These are phyloP conservation scores for Spathaspora jeffriesii DNA, from an alignment of 1,139 yeast species.

Conservation along the genomic window DNA sequence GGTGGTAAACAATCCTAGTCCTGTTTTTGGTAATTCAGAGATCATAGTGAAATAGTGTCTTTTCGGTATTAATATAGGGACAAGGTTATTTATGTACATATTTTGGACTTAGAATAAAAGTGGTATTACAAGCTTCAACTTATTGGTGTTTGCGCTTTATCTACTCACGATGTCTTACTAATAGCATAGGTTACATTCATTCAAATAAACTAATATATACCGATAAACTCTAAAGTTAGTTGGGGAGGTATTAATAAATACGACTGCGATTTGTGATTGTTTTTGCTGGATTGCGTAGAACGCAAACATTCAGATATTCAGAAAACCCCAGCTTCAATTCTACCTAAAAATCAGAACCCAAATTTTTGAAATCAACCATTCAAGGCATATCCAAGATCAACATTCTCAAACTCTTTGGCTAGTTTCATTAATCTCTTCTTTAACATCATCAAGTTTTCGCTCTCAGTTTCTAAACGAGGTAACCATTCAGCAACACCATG, in stretches of 20 bases:
- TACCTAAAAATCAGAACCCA: not conserved
- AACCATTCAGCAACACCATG: conserved; percentile 58
- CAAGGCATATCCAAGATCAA: conserved; percentile 44
- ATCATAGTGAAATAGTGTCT: too few species aligned
- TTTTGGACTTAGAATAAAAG: not conserved
- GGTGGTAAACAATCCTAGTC: not conserved
- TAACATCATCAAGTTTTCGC: conserved; percentile 33
- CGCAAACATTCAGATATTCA: too few species aligned
- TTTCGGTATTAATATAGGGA: too few species aligned
- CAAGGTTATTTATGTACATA: too few species aligned
- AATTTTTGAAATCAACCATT: conserved; percentile 29
- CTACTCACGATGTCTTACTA: not conserved
- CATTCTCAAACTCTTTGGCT: conserved; percentile 40
- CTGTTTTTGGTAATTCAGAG: too few species aligned
- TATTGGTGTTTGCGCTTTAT: not conserved
- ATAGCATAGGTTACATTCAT: not conserved
- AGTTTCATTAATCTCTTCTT: conserved; percentile 34
- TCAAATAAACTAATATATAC: too few species aligned
- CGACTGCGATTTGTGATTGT: too few species aligned
- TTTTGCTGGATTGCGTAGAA: too few species aligned
- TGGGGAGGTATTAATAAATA: too few species aligned
- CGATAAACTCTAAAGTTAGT: too few species aligned
- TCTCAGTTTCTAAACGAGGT: conserved; percentile 38
- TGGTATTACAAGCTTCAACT: not conserved
- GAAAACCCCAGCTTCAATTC: too few species aligned